Percentiles rank a stretch among this genome's conserved stretches.
These are phyloP conservation scores for Colletotrichum plurivorum DNA, from an alignment of 2,329 filamentous ascomycete genomes.

Conservation along the genomic window DNA sequence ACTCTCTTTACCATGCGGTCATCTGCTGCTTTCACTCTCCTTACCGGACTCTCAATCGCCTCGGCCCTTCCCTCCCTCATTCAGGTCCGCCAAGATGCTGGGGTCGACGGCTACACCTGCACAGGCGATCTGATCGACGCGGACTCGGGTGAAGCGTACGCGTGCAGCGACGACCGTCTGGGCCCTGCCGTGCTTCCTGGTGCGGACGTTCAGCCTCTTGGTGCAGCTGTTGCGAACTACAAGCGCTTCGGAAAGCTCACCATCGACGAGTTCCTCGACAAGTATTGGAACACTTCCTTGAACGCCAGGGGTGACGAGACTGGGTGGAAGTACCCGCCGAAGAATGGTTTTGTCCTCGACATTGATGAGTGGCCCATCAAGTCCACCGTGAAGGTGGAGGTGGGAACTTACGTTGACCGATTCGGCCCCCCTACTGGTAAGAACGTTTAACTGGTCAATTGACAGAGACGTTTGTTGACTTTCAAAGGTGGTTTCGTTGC, in stretches of 20 bases:
- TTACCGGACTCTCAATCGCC: too few species aligned
- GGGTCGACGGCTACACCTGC: too few species aligned
- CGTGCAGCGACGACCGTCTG: constrained; percentile 55
- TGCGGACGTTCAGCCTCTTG: constrained; percentile 53
- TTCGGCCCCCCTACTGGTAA: constrained; percentile 62
- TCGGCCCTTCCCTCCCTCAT: too few species aligned
- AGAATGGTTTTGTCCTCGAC: constrained; percentile 58
- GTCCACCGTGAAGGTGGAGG: constrained; percentile 55
- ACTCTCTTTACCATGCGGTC: too few species aligned
- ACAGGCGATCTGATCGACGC: too few species aligned
- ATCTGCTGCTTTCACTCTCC: too few species aligned
- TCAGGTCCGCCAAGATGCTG: too few species aligned
- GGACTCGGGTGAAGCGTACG: constrained; percentile 41
- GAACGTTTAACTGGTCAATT: constrained; percentile 42
- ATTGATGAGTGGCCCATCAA: constrained; percentile 53
- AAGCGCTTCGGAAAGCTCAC: constrained; percentile 53
- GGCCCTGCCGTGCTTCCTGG: constrained; percentile 52
- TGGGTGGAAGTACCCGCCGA: constrained; percentile 52
- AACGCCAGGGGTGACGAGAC: too few species aligned
- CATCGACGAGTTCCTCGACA: constrained; percentile 51
- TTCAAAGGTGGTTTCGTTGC: constrained; percentile 44
- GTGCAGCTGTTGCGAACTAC: constrained; percentile 48
- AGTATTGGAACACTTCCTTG: constrained; percentile 42
- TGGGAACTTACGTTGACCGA: constrained; percentile 61
- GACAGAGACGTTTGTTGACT: too few species aligned